These are phyloP conservation scores for Leptographium procerum DNA, from an alignment of 2,329 filamentous ascomycete species.

Conservation along the genomic window DNA sequence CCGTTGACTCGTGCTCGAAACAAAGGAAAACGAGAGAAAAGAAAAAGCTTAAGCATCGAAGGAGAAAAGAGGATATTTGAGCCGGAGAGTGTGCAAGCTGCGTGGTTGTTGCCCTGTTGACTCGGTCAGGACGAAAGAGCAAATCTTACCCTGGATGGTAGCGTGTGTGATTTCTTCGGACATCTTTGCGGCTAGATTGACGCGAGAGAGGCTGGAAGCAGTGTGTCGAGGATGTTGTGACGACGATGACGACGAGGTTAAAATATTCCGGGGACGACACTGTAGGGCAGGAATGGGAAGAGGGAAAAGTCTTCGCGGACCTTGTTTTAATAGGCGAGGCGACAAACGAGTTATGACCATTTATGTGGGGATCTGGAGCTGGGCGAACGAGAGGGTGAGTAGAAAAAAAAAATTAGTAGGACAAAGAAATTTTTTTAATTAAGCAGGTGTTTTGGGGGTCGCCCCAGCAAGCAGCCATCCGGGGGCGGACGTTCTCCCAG, in stretches of 20 bases:
- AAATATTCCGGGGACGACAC: neutral
- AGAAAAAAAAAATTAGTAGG: neutral
- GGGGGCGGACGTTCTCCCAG: too few species aligned
- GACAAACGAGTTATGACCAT: neutral
- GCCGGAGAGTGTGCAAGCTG: neutral
- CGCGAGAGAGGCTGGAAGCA: neutral
- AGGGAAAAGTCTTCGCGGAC: neutral
- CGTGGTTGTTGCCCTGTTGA: too few species aligned
- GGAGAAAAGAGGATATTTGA: neutral
- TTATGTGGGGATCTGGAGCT: neutral
- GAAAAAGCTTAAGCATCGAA: neutral
- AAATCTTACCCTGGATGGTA: conserved; percentile 65
- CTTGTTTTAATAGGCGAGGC: neutral
- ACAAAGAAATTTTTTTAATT: neutral
- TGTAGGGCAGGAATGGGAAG: neutral
- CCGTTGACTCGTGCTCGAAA: too few species aligned
- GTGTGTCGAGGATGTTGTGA: neutral
- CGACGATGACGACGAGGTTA: neutral
- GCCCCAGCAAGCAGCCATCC: neutral
- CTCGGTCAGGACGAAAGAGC: conserved; percentile 5
- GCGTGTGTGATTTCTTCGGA: conserved; percentile 61
- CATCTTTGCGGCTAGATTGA: conserved; percentile 35
- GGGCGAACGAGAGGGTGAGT: neutral
- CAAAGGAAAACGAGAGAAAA: too few species aligned
- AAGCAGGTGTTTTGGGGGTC: neutral